Percentiles rank a stretch among this genome's conserved stretches.
phyloP scores from a whole-genome alignment of 768 basidiomycete genomes.

The Mycena galopus region DNA sequence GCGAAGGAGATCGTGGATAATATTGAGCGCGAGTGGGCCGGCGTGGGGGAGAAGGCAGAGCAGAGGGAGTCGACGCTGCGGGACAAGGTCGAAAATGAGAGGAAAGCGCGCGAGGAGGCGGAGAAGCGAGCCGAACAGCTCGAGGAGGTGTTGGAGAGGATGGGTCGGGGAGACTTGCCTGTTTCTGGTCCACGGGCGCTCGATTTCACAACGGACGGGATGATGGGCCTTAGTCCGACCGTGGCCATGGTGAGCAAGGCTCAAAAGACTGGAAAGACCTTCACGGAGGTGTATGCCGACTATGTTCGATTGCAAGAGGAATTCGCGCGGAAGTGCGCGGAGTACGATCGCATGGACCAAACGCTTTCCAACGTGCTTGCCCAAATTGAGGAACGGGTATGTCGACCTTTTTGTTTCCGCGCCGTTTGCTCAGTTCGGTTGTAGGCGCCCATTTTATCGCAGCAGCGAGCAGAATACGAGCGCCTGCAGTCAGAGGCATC shows the following conservation, averaged over 20 bases:
- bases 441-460: constrained; percentile 90
- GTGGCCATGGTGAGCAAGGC: constrained; percentile 87
- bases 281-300: constrained; percentile 95
- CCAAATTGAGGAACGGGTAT: constrained; percentile 91
- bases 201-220: constrained; percentile 64
- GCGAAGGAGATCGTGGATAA: constrained; percentile 85
- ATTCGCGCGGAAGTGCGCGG: constrained; percentile 79
- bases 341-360: constrained; percentile 88
- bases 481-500: constrained; percentile 84
- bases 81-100: constrained; percentile 82
- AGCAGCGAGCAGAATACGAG: constrained; percentile 92
- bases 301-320: constrained; percentile 90
- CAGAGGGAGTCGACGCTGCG: constrained; percentile 73
- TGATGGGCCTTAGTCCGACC: constrained; percentile 86
- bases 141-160: constrained; percentile 76
- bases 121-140: constrained; percentile 82
- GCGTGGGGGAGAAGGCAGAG: constrained; percentile 77
- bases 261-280: constrained; percentile 88
- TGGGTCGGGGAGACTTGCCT: constrained; percentile 81
- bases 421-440: constrained; percentile 18
- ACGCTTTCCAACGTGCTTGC: constrained; percentile 84
- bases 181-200: constrained; percentile 62
- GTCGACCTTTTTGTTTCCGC: constrained; percentile 42
- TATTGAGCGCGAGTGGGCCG: constrained; percentile 87
- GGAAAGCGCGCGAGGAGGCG: constrained; percentile 72